These are phyloP conservation scores for Suhomyces sp. DNA, from an alignment of 805 yeast genomes.

Conservation along the genomic window DNA sequence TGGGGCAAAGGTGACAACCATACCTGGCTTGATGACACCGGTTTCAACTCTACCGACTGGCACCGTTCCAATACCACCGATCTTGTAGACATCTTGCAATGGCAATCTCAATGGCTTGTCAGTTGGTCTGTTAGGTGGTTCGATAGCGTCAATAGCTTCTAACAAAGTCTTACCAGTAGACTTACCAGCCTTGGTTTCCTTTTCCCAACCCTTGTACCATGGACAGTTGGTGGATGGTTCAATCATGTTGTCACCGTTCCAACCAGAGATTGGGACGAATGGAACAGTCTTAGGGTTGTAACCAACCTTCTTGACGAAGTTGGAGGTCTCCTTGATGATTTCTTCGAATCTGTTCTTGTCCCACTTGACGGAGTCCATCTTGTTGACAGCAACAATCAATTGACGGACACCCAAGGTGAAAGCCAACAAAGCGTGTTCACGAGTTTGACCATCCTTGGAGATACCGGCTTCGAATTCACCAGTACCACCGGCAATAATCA, in stretches of 20 bases:
- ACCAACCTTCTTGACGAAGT: slow-evolving; percentile 71
- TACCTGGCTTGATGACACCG: slow-evolving; percentile 89
- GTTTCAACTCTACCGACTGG: slow-evolving; percentile 95
- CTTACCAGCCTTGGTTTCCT: slow-evolving; percentile 61
- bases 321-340: slow-evolving; percentile 70
- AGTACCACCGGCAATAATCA: slow-evolving; percentile 87
- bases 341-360: slow-evolving; percentile 73
- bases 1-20: slow-evolving; percentile 87
- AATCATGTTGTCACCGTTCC: slow-evolving; percentile 93
- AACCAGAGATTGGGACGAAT: slow-evolving; percentile 90
- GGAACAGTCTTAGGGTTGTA: slow-evolving; percentile 64
- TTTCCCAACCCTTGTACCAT: slow-evolving; percentile 86
- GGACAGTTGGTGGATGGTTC: slow-evolving; percentile 79
- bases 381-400: slow-evolving; percentile 87
- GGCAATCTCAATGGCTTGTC: slow-evolving; percentile 89
- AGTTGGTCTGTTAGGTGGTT: slow-evolving; percentile 77
- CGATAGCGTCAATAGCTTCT: slow-evolving; percentile 82
- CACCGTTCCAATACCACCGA: slow-evolving; percentile 89
- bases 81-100: slow-evolving; percentile 89
- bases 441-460: slow-evolving; percentile 92
- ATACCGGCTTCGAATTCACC: slow-evolving; percentile 97
- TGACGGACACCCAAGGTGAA: slow-evolving; percentile 86
- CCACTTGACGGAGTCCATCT: slow-evolving; percentile 95
- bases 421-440: slow-evolving; percentile 91
- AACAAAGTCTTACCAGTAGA: slow-evolving; percentile 78